These are phyloP conservation scores for Parathielavia hyrcaniae DNA, from an alignment of 495 filamentous ascomycete genomes.

Conservation along the genomic window DNA sequence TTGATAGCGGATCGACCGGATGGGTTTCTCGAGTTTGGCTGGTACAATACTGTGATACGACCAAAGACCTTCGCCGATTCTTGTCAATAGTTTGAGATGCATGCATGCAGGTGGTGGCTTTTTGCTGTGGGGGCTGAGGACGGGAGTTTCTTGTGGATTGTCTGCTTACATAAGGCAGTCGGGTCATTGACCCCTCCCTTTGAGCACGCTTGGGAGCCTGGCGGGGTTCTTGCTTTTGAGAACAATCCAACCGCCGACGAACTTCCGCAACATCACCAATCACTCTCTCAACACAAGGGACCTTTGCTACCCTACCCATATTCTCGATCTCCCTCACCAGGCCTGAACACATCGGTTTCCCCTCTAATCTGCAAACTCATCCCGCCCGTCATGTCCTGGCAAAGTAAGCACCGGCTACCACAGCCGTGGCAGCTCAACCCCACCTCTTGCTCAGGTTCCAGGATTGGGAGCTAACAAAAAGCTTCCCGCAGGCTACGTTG, in stretches of 20 bases:
- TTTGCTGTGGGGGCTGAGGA: too few species aligned
- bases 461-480: constrained; percentile 34
- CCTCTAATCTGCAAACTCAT: constrained; percentile 7
- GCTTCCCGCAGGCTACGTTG: constrained; percentile 42
- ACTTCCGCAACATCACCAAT: constrained; percentile 9
- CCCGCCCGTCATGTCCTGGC: constrained; percentile 51
- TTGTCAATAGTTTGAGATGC: too few species aligned
- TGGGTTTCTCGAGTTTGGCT: too few species aligned
- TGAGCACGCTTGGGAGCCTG: constrained; percentile 8
- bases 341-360: not conserved
- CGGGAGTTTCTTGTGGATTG: too few species aligned
- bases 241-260: constrained; percentile 13
- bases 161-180: constrained; percentile 16
- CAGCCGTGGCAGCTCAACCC: constrained; percentile 22
- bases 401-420: constrained; percentile 38
- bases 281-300: constrained; percentile 6
- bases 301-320: not conserved
- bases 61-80: too few species aligned
- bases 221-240: constrained; percentile 18
- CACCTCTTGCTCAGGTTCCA: constrained; percentile 27
- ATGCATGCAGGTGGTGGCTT: too few species aligned
- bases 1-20: too few species aligned
- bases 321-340: not conserved
- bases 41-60: too few species aligned
- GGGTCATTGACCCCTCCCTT: not conserved